Percentiles rank a stretch among this genome's conserved stretches.
phyloP scores from a whole-genome alignment of 2,329 filamentous ascomycete species.

The Verticillium tricorpus region DNA sequence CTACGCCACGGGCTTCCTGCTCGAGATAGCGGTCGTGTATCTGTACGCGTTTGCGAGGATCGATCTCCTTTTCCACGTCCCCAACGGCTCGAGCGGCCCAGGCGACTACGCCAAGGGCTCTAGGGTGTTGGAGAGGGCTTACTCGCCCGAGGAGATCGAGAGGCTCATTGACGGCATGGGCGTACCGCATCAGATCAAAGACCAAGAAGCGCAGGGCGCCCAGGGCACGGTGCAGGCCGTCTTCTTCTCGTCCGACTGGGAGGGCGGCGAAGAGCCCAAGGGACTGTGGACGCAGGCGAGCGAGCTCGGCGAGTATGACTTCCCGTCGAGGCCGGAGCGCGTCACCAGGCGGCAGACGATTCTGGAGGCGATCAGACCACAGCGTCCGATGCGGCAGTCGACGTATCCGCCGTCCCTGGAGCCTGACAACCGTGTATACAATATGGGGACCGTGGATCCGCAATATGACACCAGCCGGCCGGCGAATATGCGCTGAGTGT shows the following conservation, averaged over 20 bases:
- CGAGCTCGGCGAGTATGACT: neutral
- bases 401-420: neutral
- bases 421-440: neutral
- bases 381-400: neutral
- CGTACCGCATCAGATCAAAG: slow-evolving; percentile 12
- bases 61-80: slow-evolving; percentile 24
- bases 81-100: slow-evolving; percentile 20
- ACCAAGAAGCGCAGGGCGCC: slow-evolving; percentile 4
- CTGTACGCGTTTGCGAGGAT: slow-evolving; percentile 21
- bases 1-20: slow-evolving; percentile 28
- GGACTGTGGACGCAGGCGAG: neutral
- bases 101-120: slow-evolving; percentile 33
- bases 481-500: neutral
- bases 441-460: neutral
- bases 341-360: slow-evolving; percentile 10
- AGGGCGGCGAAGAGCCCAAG: neutral
- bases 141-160: slow-evolving; percentile 13
- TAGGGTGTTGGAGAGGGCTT: slow-evolving; percentile 34
- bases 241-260: slow-evolving; percentile 9
- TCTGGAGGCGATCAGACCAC: slow-evolving; percentile 6
- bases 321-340: slow-evolving; percentile 8
- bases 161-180: slow-evolving; percentile 7
- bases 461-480: neutral
- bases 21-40: slow-evolving; percentile 23
- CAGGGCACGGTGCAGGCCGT: slow-evolving; percentile 9